Evolutionary conservation across 176 grass and related monocot species (phyloP).

Genomic region (Triticum aestivum): IWGSC_CS_RefSeq_v2.1 NC_057806.1:366553025-366553524

Average conservation of each 20-base stretch:
- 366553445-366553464: slow-evolving; percentile 25
- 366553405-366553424: neutral
- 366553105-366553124: neutral
- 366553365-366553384: slow-evolving; percentile 3
- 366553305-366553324: neutral
- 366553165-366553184: slow-evolving; percentile 23
- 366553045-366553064: neutral
- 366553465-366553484: slow-evolving; percentile 18
- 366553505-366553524: neutral
- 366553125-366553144: neutral
- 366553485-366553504: slow-evolving; percentile 33
- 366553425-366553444: neutral
- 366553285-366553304: neutral
- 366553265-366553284: slow-evolving; percentile 61
- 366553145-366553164: neutral
- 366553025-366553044: slow-evolving; percentile 8
- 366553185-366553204: slow-evolving; percentile 26
- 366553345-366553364: slow-evolving; percentile 26
- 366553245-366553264: slow-evolving; percentile 83
- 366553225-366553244: neutral
- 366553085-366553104: neutral
- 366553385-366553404: neutral
- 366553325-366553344: neutral
- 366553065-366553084: slow-evolving; percentile 28
- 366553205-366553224: neutral